phyloP scores from a whole-genome alignment of 2,329 filamentous ascomycete genomes.

The Exophiala sideris region DNA sequence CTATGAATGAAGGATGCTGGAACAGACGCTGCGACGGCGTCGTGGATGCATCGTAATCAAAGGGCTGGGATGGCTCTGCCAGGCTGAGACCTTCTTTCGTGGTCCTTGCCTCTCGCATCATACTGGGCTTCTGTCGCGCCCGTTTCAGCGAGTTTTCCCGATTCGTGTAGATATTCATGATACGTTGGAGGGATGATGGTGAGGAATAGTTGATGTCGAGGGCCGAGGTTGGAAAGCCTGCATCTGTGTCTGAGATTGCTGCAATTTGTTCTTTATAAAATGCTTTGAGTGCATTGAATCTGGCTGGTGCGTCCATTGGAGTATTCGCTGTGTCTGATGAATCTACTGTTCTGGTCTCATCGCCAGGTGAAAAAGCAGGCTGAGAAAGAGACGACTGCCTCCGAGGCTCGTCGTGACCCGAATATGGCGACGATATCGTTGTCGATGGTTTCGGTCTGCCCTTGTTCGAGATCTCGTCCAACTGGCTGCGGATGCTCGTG shows the following conservation, averaged over 20 bases:
- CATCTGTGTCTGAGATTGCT: slow-evolving; percentile 53
- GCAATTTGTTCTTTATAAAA: slow-evolving; percentile 76
- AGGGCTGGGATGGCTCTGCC: slow-evolving; percentile 49
- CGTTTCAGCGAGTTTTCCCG: slow-evolving; percentile 57
- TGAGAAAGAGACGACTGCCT: slow-evolving; percentile 22
- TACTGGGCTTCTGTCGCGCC: slow-evolving; percentile 62
- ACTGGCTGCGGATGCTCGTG: slow-evolving; percentile 78
- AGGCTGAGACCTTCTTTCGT: slow-evolving; percentile 68
- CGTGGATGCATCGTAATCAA: slow-evolving; percentile 22
- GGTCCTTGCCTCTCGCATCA: slow-evolving; percentile 76
- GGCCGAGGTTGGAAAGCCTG: slow-evolving; percentile 48
- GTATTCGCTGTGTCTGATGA: slow-evolving; percentile 31
- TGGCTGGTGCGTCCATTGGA: slow-evolving; percentile 60
- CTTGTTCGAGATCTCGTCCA: slow-evolving; percentile 63
- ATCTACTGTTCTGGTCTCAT: slow-evolving; percentile 33
- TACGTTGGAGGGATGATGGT: slow-evolving; percentile 76
- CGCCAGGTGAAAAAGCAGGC: slow-evolving; percentile 15
- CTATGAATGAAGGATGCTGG: slow-evolving; percentile 52
- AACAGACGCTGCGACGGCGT: slow-evolving; percentile 25
- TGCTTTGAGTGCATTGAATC: slow-evolving; percentile 69
- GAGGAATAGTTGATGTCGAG: slow-evolving; percentile 56
- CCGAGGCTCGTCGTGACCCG: slow-evolving; percentile 6
- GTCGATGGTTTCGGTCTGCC: slow-evolving; percentile 24
- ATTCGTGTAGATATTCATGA: slow-evolving; percentile 83
- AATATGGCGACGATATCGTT: slow-evolving; percentile 12